These are phyloP conservation scores for Paramecium sonneborni DNA, from an alignment of 73 alveolate species.

Conservation along the genomic window DNA sequence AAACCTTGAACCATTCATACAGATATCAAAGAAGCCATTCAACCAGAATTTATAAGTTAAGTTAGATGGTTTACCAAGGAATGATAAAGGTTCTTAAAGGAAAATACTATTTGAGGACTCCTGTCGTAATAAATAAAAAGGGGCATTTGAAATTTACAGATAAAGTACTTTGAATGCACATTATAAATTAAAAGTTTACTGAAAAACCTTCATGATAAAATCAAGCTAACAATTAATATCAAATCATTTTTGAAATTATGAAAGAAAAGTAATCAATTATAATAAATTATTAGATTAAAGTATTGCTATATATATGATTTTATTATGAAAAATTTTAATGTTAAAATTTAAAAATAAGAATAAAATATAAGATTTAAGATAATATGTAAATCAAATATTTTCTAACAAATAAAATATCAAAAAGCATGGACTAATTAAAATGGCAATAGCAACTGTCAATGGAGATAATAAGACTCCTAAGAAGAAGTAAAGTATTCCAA, in stretches of 20 bases:
- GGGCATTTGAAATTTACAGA: slow-evolving; percentile 88
- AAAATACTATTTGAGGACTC: slow-evolving; percentile 97
- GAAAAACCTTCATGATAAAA: slow-evolving; percentile 87
- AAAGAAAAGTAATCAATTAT: slow-evolving; percentile 49
- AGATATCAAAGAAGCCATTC: slow-evolving; percentile 92
- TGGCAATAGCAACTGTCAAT: not conserved
- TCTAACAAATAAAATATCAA: not conserved
- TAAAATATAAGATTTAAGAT: no score
- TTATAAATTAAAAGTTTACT: slow-evolving; percentile 88
- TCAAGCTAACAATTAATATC: not conserved
- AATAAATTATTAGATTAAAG: no score
- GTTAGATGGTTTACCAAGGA: slow-evolving; percentile 77
- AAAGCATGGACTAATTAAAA: not conserved
- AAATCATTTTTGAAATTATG: slow-evolving; percentile 47
- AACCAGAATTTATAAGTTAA: slow-evolving; percentile 72
- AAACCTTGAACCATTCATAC: slow-evolving; percentile 86
- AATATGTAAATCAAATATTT: not conserved
- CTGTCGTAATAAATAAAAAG: slow-evolving; percentile 87
- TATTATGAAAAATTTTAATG: no score
- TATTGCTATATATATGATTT: no score
- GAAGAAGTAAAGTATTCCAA: not conserved
- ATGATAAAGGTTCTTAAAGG: slow-evolving; percentile 86
- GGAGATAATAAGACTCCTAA: slow-evolving; percentile 39
- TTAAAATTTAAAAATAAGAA: no score
- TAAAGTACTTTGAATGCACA: slow-evolving; percentile 94